Evolutionary conservation across 148 eudicot genomes (phyloP), one percentile per base, ranked within the genome.

Genomic region (Vaccinium corymbosum): DNA sequence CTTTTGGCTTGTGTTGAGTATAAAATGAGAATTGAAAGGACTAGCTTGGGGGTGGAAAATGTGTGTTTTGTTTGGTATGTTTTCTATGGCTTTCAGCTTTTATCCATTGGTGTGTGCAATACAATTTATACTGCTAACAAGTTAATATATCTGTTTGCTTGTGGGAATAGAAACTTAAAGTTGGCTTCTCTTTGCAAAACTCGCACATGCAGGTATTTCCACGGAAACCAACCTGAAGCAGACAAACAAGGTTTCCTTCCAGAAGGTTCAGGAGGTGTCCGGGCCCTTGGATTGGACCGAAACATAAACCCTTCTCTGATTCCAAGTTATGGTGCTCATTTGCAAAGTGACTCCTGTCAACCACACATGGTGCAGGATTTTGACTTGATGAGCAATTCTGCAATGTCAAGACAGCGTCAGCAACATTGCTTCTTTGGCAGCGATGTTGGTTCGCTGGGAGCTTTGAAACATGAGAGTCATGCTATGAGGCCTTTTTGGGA

Each of bases 341-440:
- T 85, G 55, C 86, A 83, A 27, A 79, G 57, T n/a, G 55, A 68
- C 62, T 86, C 88, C 53, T 75, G 82, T 14, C 87, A 82, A 82
- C 56, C 81, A 32, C 76, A 82, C 74, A 75, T 84, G 80, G 53
- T 83, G 1, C 83, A 85, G 89, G 80, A 83, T 13, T 83, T 86
- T 53, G 89, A 86, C 25, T 87, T 82, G 16, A 66, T 84, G 78
- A 81, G 80, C 68, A 81, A 82, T 84, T 27, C 83, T 76, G 56
- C 81, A 78, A 56, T 81, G 50, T 82, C 92, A 50, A 87, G 86
- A 78, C 88, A 87, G 80, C 55, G 79, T 52, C 90, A 86, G 62
- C 92, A 86, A 81, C 89, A 88, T 84, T 88, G 90, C 88, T 88
- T 90, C 72, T 88, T 90, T 77, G 90, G 89, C 50, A 85, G 83